Conservation (phyloP, 2,329 filamentous ascomycete species). For the Clonostachys byssicola region DNA sequence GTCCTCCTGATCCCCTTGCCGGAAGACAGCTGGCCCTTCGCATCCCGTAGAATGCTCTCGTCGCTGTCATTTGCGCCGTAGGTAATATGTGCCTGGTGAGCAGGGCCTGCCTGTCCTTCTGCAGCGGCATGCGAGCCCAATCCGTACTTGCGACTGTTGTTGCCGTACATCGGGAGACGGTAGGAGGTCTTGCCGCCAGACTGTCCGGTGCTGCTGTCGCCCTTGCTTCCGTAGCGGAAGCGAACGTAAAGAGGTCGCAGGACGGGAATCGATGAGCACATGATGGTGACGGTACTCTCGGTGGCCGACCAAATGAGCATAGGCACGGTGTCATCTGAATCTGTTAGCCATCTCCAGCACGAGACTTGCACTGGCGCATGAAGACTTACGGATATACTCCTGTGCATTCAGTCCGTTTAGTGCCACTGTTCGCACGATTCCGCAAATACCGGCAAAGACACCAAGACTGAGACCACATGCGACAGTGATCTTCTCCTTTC, state of each 20-base stretch:
- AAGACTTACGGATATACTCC: slow-evolving; percentile 10
- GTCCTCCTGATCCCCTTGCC: neutral
- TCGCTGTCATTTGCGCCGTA: slow-evolving; percentile 1
- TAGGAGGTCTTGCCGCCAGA: neutral
- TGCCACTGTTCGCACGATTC: slow-evolving; percentile 5
- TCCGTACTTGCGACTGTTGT: slow-evolving; percentile 1
- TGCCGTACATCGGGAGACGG: neutral
- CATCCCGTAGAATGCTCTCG: slow-evolving; percentile 1
- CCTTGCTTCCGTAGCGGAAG: slow-evolving; percentile 1
- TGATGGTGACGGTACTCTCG: slow-evolving; percentile 8
- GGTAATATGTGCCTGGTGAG: slow-evolving; percentile 1
- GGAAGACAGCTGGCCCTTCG: neutral
- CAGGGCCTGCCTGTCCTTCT: neutral
- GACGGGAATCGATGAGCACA: slow-evolving; percentile 11
- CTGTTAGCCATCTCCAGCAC: neutral
- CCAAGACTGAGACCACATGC: slow-evolving; percentile 16
- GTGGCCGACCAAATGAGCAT: slow-evolving; percentile 12
- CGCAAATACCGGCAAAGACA: slow-evolving; percentile 11
- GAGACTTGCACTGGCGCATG: no score
- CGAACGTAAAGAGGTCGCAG: slow-evolving; percentile 3
- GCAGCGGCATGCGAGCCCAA: neutral
- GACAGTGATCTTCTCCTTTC: slow-evolving; percentile 16
- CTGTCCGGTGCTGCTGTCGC: neutral
- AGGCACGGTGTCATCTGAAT: slow-evolving; percentile 6
- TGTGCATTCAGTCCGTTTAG: slow-evolving; percentile 5